Evolutionary conservation across 2,329 filamentous ascomycete genomes (phyloP).

Genomic region (Sporothrix inflata): DNA sequence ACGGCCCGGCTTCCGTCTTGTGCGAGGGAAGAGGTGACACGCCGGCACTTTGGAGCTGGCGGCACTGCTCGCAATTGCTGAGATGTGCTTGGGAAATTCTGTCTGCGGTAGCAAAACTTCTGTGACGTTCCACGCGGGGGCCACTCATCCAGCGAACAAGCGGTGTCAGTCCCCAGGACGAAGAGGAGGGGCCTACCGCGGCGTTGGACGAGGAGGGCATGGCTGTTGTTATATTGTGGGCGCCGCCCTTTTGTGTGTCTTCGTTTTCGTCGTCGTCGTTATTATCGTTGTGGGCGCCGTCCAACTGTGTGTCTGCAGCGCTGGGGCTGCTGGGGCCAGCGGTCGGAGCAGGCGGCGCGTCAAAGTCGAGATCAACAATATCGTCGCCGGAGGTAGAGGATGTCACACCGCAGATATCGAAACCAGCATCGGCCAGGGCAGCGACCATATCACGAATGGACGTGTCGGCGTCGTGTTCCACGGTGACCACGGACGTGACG

Average conservation of each 20-base stretch:
- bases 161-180: slow-evolving; percentile 28
- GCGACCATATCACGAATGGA: slow-evolving; percentile 49
- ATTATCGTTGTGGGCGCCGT: not conserved
- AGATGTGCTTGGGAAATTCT: slow-evolving; percentile 43
- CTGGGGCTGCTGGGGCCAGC: not conserved
- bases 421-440: slow-evolving; percentile 60
- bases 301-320: not conserved
- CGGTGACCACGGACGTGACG: slow-evolving; percentile 69
- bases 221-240: not conserved
- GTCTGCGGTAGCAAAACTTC: not conserved
- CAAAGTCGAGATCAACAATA: slow-evolving; percentile 25
- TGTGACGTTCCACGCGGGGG: not conserved
- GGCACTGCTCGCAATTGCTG: slow-evolving; percentile 50
- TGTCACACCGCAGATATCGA: slow-evolving; percentile 58
- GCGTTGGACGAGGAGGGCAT: slow-evolving; percentile 13
- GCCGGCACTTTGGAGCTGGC: slow-evolving; percentile 36
- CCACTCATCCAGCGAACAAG: slow-evolving; percentile 34
- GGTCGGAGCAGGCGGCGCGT: not conserved
- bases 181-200: not conserved
- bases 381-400: slow-evolving; percentile 41
- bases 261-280: not conserved
- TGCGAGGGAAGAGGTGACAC: slow-evolving; percentile 17
- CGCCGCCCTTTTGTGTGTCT: slow-evolving; percentile 29
- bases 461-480: slow-evolving; percentile 57
- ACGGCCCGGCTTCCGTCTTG: not conserved